Evolutionary conservation across 108 stramenopile genomes (phyloP), one percentile per base, ranked within the genome.

Genomic region (Discostella pseudostelligera): DNA sequence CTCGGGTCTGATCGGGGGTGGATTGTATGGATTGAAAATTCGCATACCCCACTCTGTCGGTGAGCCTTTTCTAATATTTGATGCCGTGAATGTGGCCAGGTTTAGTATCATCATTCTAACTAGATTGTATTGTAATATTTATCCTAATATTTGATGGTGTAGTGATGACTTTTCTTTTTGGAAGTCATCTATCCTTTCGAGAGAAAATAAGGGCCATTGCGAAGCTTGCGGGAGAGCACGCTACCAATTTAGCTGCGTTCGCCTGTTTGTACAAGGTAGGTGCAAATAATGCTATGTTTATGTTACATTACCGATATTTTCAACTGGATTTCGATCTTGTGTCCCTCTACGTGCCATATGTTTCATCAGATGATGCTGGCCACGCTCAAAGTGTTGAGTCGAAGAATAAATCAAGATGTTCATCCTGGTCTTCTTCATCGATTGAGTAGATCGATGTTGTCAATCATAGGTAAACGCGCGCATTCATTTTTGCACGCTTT

Each of bases 11-110:
- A 73, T 89, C 3, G 91, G 83, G 25, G 92, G 92, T 14, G 82
- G 86, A 44, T 63, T 74, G 16, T 93, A 93, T 75, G 92, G 92
- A 25, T 50, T 90, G 65, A 93, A 93, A 77, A 86, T 93, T 22
- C 84, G 92, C 13, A 37, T 90, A 11, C 92, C 92, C 4, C 92
- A 93, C 57, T 85, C 92, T 0, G 25, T 88, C 7, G 72, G 72
- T 71, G 54, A 56, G 70, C 43, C 19, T 36, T n/a, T 10, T 9
- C 9, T 43, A 39, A 4, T 8, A 13, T 44, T 13, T 48, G 20
- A 24, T 48, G 7, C 16, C 22, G 8, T 48, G 22, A 24, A 4
- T 16, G 16, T 16, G n/a, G 2, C 1, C 43, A 13, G 43, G 1
- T 16, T 16, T 3, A 13, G 1, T 13, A 44, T 13, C 13, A 16